These are phyloP conservation scores for Cicer bijugum DNA, from an alignment of 306 rosid genomes.

Conservation along the genomic window DNA sequence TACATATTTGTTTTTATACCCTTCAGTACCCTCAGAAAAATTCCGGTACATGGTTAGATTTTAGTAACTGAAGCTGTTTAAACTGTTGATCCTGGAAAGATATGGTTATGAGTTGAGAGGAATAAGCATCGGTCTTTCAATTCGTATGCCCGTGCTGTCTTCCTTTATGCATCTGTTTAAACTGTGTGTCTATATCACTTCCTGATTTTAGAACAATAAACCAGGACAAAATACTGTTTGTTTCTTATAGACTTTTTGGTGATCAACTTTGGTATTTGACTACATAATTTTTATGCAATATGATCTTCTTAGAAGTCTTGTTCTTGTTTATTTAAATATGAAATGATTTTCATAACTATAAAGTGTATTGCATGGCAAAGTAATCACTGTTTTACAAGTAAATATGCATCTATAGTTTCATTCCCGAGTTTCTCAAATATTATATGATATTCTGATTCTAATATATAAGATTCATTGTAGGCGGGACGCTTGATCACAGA, in stretches of 20 bases:
- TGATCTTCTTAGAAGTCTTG: constrained; percentile 10
- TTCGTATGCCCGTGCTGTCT: not conserved
- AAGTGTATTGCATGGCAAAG: constrained; percentile 12
- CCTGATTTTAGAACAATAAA: constrained; percentile 4
- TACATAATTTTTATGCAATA: not conserved
- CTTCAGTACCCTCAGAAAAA: not conserved
- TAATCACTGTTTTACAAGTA: not conserved
- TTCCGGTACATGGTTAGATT: not conserved
- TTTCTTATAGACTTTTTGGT: constrained; percentile 29
- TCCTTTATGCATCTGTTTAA: constrained; percentile 10
- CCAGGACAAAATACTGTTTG: constrained; percentile 4
- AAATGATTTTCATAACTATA: constrained; percentile 24
- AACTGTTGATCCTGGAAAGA: not conserved
- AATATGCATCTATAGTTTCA: constrained; percentile 20
- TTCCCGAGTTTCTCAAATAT: constrained; percentile 27
- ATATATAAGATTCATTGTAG: constrained; percentile 50
- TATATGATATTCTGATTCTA: constrained; percentile 41
- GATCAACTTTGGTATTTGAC: constrained; percentile 10
- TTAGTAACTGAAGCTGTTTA: too few relatives aligned
- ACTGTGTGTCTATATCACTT: not conserved
- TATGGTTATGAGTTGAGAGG: constrained; percentile 3
- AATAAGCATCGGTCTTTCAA: constrained; percentile 5
- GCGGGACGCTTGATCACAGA: constrained; percentile 67
- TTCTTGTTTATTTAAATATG: constrained; percentile 30
- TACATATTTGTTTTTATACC: not conserved